These are phyloP conservation scores for Euphorbia lathyris DNA, from an alignment of 345 rosid genomes.

Conservation along the genomic window DNA sequence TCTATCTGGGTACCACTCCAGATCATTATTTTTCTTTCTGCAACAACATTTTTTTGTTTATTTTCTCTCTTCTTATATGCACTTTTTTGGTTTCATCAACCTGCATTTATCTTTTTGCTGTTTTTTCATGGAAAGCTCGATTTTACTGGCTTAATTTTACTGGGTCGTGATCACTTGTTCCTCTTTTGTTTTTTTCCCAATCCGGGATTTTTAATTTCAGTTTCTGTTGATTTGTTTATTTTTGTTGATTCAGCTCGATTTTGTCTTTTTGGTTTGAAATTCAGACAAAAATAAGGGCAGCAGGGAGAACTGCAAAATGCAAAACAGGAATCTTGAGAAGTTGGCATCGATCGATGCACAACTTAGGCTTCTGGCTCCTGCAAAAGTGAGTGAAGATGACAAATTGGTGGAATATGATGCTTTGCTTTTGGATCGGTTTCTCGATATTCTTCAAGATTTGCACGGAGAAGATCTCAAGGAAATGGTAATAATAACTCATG, in stretches of 20 bases:
- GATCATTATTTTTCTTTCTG: not conserved
- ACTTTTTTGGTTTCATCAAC: not conserved
- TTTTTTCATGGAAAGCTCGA: constrained; percentile 2
- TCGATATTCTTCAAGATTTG: constrained; percentile 89
- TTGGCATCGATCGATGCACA: constrained; percentile 95
- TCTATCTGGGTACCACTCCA: constrained; percentile 15
- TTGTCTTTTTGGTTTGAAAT: not conserved
- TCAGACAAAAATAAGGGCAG: constrained; percentile 17
- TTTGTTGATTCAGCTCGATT: not conserved
- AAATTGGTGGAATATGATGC: constrained; percentile 95
- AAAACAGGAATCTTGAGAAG: constrained; percentile 64
- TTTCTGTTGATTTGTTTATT: not conserved
- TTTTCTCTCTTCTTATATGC: not conserved
- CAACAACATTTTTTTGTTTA: not conserved
- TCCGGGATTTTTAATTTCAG: not conserved
- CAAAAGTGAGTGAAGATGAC: constrained; percentile 91
- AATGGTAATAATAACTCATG: constrained; percentile 48
- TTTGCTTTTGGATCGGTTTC: constrained; percentile 88
- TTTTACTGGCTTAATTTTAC: constrained; percentile 5
- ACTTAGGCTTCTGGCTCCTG: constrained; percentile 76
- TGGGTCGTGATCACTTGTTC: constrained; percentile 20
- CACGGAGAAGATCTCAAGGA: constrained; percentile 96
- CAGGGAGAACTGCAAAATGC: constrained; percentile 24
- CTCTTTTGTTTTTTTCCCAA: not conserved
- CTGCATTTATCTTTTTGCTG: not conserved